phyloP scores from a whole-genome alignment of 495 filamentous ascomycete species.

The Hypoxylon fragiforme region DNA sequence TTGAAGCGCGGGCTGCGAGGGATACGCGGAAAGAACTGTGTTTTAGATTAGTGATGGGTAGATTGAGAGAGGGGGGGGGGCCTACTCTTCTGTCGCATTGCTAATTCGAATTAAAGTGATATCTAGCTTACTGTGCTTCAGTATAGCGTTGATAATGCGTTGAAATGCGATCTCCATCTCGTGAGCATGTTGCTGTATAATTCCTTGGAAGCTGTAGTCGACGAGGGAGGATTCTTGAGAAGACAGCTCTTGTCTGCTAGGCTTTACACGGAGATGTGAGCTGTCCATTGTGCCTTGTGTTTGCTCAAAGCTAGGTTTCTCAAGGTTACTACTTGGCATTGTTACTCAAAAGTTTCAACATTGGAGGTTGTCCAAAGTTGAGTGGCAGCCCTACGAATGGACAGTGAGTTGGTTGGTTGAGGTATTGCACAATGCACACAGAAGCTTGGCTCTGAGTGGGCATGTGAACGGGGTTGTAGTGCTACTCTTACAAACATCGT shows the following conservation, averaged over 20 bases:
- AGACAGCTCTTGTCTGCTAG: not conserved
- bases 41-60: not conserved
- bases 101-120: slow-evolving; percentile 37
- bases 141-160: slow-evolving; percentile 19
- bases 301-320: not conserved
- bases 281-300: not conserved
- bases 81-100: slow-evolving; percentile 36
- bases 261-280: not conserved
- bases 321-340: not conserved
- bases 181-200: slow-evolving; percentile 1
- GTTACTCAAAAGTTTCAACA: slow-evolving; percentile 9
- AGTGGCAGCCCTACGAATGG: not conserved
- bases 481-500: not conserved
- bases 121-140: slow-evolving; percentile 35
- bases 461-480: not conserved
- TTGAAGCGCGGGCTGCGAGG: slow-evolving; percentile 30
- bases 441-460: not conserved
- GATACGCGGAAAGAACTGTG: slow-evolving; percentile 25
- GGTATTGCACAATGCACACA: slow-evolving; percentile 1
- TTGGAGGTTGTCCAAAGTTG: not conserved
- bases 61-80: not conserved
- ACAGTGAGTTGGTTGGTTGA: not conserved
- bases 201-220: not conserved
- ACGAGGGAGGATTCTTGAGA: not conserved
- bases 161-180: slow-evolving; percentile 28